Evolutionary conservation across 1,284 basidiomycete genomes (phyloP), one percentile per base, ranked within the genome.

Genomic region (Heliocybe sulcata): DNA sequence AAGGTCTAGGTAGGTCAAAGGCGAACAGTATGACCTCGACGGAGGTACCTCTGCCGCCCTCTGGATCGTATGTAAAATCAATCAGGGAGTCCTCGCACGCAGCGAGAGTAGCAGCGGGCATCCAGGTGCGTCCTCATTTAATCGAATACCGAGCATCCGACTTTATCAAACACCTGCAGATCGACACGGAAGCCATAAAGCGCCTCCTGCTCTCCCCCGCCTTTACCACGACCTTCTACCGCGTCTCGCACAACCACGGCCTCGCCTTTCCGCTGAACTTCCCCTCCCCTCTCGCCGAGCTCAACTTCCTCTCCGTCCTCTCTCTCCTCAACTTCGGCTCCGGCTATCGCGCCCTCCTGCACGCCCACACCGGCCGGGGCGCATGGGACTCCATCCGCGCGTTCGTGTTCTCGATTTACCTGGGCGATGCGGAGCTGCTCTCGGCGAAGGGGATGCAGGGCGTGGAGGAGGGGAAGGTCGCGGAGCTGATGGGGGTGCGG

Each of bases 261-360:
- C 72, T 89, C 54, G 73, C 77, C n/a, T 73, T 93, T 53, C 90
- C 91, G 3, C 77, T 93, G 48, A 82, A 83, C 6, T 93, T 92
- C 63, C 74, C 87, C 35, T 85, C 85, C 0, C 67, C 76, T 27
- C 68, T 83, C 22, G 77, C 85, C 38, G 87, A 93, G 67, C 72
- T 92, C 58, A 91, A 91, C 68, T 72, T 92, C 45, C 70, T 91
- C 31, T 81, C 83, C 31, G 68, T 88, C 3, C 77, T 93, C 35
- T 82, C 84, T 1, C 74, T 93, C 8, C 76, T 94, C 31, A 92
- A 92, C 66, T 90, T 92, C 65, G 87, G 79, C 8, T 90, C 87
- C 1, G 88, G 88, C 29, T 93, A 89, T 66, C 83, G 89, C 26
- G 72, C 77, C 4, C 80, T 85, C 1, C 75, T 94, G 35, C 89